Base-by-base conservation (phyloP, 331 rosid species). In the Phaseolus coccineus region DNA sequence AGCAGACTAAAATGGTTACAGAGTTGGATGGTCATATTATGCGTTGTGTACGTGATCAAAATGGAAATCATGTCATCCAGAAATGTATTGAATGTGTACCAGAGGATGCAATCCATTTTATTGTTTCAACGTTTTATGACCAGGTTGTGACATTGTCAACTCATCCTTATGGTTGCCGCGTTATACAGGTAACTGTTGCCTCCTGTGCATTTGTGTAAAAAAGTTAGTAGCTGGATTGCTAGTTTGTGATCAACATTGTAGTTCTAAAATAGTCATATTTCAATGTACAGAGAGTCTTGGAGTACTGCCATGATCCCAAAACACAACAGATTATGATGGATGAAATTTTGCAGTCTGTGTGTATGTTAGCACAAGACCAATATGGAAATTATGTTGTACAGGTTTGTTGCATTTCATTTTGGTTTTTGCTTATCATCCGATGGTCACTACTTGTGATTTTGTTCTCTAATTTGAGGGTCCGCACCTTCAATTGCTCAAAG, bases 51-150 rank as follows among this genome's bases (percentile, higher is more conserved):
- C 98, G 97, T 72, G 98, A 95, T 88, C 98, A 95, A 77, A 95
- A 95, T 69, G 98, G 98, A 44, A 95, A 95, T 84, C 98, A 95
- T 77, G 98, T 95, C 78, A 87, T 95, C 82, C 97, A 95, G 83
- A 95, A 92, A 85, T 92, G 97, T 84, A 95, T 95, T 75, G 98
- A 95, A 82, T 95, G 98, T 88, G 97, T 95, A 42, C 97, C 98
- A 69, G 98, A 92, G 71, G 91, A 87, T 78, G 92, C 87, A 10
- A 90, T 92, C 73, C 85, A 82, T 10, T 95, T 95, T 65, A 95
- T 95, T 65, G 89, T 95, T 64, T 91, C 97, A 22, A 90, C 97
- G 0, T 95, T 95, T 83, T 95, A 84, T 83, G 99, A 90, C 73
- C 97, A 93, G 85, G 99, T 95, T 51, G 97, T 95, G 80, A 83